phyloP scores from a whole-genome alignment of 2,329 filamentous ascomycete genomes.

The Massarina eburnea region DNA sequence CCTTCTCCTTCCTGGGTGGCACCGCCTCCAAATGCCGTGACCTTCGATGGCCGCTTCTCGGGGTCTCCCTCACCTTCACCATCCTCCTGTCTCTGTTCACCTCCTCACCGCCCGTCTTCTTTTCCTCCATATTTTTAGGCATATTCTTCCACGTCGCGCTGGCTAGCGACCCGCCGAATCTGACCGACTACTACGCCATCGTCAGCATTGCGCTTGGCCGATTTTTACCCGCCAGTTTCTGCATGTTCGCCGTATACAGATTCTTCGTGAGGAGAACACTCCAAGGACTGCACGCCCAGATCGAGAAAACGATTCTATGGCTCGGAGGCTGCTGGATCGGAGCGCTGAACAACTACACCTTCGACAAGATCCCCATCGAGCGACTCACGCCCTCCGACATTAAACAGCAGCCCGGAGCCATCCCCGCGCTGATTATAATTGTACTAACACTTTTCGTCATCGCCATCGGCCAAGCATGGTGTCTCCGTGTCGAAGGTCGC shows the following conservation, averaged over 20 bases:
- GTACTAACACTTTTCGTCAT: slow-evolving; percentile 70
- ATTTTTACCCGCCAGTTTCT: slow-evolving; percentile 84
- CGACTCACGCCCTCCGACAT: slow-evolving; percentile 91
- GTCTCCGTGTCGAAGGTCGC: slow-evolving; percentile 81
- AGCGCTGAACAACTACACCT: slow-evolving; percentile 90
- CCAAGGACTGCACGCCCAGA: slow-evolving; percentile 71
- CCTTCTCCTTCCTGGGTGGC: slow-evolving; percentile 72
- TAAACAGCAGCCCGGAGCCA: slow-evolving; percentile 83
- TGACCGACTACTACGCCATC: slow-evolving; percentile 67
- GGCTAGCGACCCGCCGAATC: slow-evolving; percentile 80
- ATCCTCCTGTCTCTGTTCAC: slow-evolving; percentile 79
- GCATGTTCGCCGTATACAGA: slow-evolving; percentile 83
- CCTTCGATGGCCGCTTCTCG: slow-evolving; percentile 80
- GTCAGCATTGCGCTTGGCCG: slow-evolving; percentile 78
- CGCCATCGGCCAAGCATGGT: slow-evolving; percentile 76
- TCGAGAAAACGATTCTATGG: slow-evolving; percentile 91
- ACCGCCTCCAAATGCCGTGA: slow-evolving; percentile 72
- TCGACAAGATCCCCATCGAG: slow-evolving; percentile 90
- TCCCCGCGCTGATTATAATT: slow-evolving; percentile 77
- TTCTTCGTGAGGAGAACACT: slow-evolving; percentile 77
- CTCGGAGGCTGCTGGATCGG: slow-evolving; percentile 89
- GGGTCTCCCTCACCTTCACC: slow-evolving; percentile 78
- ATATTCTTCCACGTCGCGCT: slow-evolving; percentile 89
- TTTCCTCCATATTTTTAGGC: slow-evolving; percentile 78
- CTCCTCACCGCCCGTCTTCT: slow-evolving; percentile 76